Conservation (phyloP, 495 filamentous ascomycete genomes). For the Neurospora africana region DNA sequence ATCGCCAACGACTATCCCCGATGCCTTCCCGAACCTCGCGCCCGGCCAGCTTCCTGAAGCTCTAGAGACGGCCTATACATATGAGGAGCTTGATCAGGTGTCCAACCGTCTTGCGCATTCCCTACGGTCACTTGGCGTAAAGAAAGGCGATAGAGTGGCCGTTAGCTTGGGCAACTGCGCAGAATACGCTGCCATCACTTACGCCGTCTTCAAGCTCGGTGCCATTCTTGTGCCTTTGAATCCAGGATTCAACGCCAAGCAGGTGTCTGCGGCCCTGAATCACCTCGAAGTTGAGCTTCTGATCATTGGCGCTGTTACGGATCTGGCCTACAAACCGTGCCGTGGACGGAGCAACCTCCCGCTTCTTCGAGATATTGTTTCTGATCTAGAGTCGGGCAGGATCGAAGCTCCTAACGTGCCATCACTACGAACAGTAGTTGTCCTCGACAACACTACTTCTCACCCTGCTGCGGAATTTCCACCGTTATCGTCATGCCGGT, state of each 20-base stretch:
- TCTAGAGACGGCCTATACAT: conserved; percentile 51
- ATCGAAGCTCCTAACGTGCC: conserved; percentile 57
- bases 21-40: conserved; percentile 7
- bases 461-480: conserved; percentile 27
- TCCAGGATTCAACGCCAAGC: conserved; percentile 72
- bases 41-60: conserved; percentile 2
- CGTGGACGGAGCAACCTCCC: conserved; percentile 58
- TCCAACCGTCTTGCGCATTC: conserved; percentile 73
- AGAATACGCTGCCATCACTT: conserved; percentile 72
- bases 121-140: conserved; percentile 60
- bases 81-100: conserved; percentile 58
- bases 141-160: conserved; percentile 76
- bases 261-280: conserved; percentile 66
- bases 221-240: conserved; percentile 89
- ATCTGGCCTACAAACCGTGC: conserved; percentile 69
- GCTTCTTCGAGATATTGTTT: conserved; percentile 55
- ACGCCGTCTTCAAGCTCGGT: conserved; percentile 87
- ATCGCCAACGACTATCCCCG: conserved; percentile 16
- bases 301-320: conserved; percentile 76
- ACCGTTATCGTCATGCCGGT: conserved; percentile 8
- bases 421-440: conserved; percentile 55
- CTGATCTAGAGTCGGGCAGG: conserved; percentile 41
- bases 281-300: conserved; percentile 69
- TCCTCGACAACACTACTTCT: conserved; percentile 70
- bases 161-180: conserved; percentile 77